Evolutionary conservation across 306 rosid species (phyloP).

Genomic region (Cucurbita pepo): DNA sequence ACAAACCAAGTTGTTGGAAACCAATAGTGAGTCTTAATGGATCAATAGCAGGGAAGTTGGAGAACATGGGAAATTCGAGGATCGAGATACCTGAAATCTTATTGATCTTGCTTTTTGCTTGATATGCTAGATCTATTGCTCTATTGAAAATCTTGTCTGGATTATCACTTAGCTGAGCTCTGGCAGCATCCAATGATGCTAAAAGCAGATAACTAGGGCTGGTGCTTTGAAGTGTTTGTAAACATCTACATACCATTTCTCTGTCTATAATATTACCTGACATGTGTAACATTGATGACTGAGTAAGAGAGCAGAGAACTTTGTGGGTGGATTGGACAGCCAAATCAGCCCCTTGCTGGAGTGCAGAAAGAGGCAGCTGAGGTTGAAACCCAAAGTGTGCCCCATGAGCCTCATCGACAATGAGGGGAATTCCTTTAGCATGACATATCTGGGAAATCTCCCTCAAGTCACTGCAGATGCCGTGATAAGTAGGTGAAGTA

Average conservation of each 20-base stretch:
- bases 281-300: conserved; percentile 85
- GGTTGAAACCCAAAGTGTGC: conserved; percentile 83
- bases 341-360: conserved; percentile 67
- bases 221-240: conserved; percentile 72
- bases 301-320: conserved; percentile 76
- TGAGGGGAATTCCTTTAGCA: conserved; percentile 53
- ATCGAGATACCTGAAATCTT: conserved; percentile 38
- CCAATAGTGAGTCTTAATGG: conserved; percentile 70
- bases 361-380: conserved; percentile 52
- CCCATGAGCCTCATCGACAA: conserved; percentile 94
- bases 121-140: conserved; percentile 38
- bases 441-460: conserved; percentile 61
- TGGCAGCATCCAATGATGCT: conserved; percentile 83
- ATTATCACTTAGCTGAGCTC: conserved; percentile 64
- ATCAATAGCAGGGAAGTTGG: conserved; percentile 33
- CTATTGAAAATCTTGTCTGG: conserved; percentile 35
- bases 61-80: conserved; percentile 34
- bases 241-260: conserved; percentile 50
- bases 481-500: conserved; percentile 83
- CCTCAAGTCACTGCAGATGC: conserved; percentile 52
- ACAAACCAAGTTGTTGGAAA: conserved; percentile 58
- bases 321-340: conserved; percentile 69
- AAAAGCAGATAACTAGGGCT: conserved; percentile 86
- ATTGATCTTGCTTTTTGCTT: conserved; percentile 27
- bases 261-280: conserved; percentile 40